phyloP scores from a whole-genome alignment of 176 grass and related monocot genomes.

The Zea luxurians region DNA sequence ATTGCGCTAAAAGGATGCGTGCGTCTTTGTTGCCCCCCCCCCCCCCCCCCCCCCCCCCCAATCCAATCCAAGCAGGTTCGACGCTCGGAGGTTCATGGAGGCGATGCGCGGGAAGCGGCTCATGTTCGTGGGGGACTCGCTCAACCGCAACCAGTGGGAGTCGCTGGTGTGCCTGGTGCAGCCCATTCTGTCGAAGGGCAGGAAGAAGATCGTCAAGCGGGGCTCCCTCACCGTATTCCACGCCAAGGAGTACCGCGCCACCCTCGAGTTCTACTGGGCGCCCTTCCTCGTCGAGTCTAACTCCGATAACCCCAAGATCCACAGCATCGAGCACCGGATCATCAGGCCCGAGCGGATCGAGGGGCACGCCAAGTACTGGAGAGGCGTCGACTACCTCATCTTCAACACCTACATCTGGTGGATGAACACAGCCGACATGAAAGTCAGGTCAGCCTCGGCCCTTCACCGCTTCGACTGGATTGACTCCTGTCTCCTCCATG shows the following conservation, averaged over 20 bases:
- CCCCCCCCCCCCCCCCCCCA: too few relatives aligned
- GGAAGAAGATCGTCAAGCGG: constrained; percentile 47
- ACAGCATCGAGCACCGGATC: constrained; percentile 61
- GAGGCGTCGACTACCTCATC: constrained; percentile 69
- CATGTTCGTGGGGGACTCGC: constrained; percentile 90
- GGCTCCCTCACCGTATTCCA: constrained; percentile 52
- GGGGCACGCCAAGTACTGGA: constrained; percentile 69
- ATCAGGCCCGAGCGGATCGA: constrained; percentile 61
- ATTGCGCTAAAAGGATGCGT: background rate
- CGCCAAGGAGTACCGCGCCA: constrained; percentile 81
- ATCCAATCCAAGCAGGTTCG: constrained; percentile 60
- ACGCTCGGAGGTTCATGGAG: constrained; percentile 70
- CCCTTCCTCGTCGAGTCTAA: constrained; percentile 95
- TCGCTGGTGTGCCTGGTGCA: constrained; percentile 89
- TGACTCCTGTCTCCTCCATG: background rate
- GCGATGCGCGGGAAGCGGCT: constrained; percentile 73
- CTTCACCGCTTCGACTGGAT: background rate
- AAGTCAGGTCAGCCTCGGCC: constrained; percentile 53
- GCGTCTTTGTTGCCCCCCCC: background rate
- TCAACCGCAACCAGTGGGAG: constrained; percentile 96
- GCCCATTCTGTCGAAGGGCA: constrained; percentile 42
- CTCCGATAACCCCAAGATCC: constrained; percentile 70
- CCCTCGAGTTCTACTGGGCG: constrained; percentile 94
- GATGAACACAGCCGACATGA: constrained; percentile 78
- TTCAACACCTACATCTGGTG: constrained; percentile 99